These are phyloP conservation scores for Colletotrichum eleusines DNA, from an alignment of 2,329 filamentous ascomycete species.

Conservation along the genomic window DNA sequence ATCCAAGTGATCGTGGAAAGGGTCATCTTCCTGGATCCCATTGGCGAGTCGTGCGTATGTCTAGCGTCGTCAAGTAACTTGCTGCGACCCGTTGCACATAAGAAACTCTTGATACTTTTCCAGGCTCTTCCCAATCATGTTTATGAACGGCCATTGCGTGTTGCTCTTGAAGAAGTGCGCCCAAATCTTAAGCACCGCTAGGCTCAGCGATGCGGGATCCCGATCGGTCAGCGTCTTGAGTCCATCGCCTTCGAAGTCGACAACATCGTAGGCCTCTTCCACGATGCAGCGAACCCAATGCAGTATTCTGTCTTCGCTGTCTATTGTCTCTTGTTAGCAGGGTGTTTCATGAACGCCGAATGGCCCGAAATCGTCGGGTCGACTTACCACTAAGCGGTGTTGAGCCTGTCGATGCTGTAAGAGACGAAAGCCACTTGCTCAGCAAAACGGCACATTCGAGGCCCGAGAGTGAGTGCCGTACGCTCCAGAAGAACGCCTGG, in stretches of 20 bases:
- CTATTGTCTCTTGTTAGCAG: conserved; percentile 42
- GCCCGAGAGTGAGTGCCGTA: conserved; percentile 66
- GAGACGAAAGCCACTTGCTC: conserved; percentile 60
- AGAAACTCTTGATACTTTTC: conserved; percentile 52
- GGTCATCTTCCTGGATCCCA: not conserved
- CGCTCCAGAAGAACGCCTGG: conserved; percentile 68
- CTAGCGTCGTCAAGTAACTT: not conserved
- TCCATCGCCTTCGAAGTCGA: conserved; percentile 56
- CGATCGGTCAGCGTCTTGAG: conserved; percentile 40
- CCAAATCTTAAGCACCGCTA: conserved; percentile 59
- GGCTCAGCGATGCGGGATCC: conserved; percentile 50
- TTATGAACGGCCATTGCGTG: conserved; percentile 62
- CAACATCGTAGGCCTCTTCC: conserved; percentile 55
- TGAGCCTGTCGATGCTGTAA: conserved; percentile 43
- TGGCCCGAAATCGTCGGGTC: too few relatives aligned
- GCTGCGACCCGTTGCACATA: not conserved
- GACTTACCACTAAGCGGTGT: conserved; percentile 48
- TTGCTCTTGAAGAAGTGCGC: conserved; percentile 61
- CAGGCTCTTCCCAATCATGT: conserved; percentile 57
- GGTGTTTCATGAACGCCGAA: rapidly evolving
- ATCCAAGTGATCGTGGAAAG: too few relatives aligned
- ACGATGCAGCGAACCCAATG: conserved; percentile 61
- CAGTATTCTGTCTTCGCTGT: conserved; percentile 58
- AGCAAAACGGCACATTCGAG: conserved; percentile 67
- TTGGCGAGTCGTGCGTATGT: not conserved